Evolutionary conservation across 257 asterid species (phyloP), one percentile per base, ranked within the genome.

Genomic region (Leonotis leonurus): DNA sequence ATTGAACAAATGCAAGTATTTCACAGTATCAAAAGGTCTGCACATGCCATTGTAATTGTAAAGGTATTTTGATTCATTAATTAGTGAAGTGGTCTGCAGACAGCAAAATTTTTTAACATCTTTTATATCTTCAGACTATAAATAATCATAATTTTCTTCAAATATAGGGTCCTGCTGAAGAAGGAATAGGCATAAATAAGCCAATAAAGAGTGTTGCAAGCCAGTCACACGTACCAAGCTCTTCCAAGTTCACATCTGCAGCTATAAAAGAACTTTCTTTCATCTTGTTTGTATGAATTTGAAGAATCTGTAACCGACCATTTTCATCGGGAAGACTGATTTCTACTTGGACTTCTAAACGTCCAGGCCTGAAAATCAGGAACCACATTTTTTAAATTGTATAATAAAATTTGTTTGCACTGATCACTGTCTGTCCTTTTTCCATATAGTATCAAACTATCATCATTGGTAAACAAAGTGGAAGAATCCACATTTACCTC

Each of bases 301-400:
- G 96, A 65, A 93, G 97, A 70, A 92, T 93, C 79, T 93, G 99
- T 51, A 93, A 51, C 57, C 99, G 97, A 26, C 99, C 99, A 78
- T 82, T 87, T 80, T 93, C 99, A 76, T 93, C 97, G 41, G 99
- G 99, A 79, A 93, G 97, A 80, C 92, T 89, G 73, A 93, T 93
- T 87, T 93, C 99, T 70, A 93, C 96, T 87, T 83, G 97, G 74
- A 93, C 97, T 78, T 93, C 99, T 67, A 93, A 81, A 62, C 99
- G 97, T 43, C 99, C 97, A 70, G 97, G 97, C 83, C 99, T 93
- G 75, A 73, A 65, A 77, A 27, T 60, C 71, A 72, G 45, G 46
- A 44, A 17, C 59, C 24, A 32, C 51, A 44, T 20, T 48, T n/a
- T 43, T 64, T 35, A 56, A 52, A 62, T 48, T 21, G 50, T 35